Conservation (phyloP, 208 protist genomes). For the Leishmania aethiopica region DNA sequence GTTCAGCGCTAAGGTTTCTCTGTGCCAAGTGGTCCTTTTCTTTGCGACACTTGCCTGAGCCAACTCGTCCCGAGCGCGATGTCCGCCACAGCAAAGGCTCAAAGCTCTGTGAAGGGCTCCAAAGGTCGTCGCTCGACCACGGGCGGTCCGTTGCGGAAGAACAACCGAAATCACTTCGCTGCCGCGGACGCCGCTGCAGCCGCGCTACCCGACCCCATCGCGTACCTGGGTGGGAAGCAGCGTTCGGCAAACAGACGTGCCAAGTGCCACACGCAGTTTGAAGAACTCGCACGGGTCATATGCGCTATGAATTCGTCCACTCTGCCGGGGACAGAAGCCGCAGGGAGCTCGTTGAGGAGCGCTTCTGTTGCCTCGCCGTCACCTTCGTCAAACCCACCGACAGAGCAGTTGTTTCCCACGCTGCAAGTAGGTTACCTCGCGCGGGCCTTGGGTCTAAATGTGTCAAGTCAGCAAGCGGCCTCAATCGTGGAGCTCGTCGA, state of each 20-base stretch:
- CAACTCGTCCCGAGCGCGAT: neutral
- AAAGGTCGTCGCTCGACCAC: neutral
- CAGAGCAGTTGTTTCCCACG: constrained; percentile 46
- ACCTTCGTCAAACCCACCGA: neutral
- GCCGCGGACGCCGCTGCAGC: neutral
- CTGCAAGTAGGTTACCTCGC: constrained; percentile 80
- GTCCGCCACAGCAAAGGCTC: neutral
- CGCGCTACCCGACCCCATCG: constrained; percentile 20
- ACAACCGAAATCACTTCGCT: neutral
- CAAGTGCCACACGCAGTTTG: constrained; percentile 31
- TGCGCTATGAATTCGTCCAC: constrained; percentile 18
- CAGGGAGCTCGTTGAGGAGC: neutral
- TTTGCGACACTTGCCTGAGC: neutral
- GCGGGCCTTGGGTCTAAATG: constrained; percentile 85
- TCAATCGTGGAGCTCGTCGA: constrained; percentile 74
- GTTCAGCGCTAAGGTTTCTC: neutral
- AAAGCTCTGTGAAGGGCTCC: neutral
- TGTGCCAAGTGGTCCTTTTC: neutral
- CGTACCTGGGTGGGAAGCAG: constrained; percentile 27
- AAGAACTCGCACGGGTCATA: constrained; percentile 39
- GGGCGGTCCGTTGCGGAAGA: neutral
- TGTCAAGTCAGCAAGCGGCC: constrained; percentile 61
- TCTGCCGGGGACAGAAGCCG: neutral
- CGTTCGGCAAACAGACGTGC: constrained; percentile 11
- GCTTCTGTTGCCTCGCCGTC: constrained; percentile 5